These are phyloP conservation scores for Toxicodendron radicans DNA, from an alignment of 345 rosid species.

Conservation along the genomic window DNA sequence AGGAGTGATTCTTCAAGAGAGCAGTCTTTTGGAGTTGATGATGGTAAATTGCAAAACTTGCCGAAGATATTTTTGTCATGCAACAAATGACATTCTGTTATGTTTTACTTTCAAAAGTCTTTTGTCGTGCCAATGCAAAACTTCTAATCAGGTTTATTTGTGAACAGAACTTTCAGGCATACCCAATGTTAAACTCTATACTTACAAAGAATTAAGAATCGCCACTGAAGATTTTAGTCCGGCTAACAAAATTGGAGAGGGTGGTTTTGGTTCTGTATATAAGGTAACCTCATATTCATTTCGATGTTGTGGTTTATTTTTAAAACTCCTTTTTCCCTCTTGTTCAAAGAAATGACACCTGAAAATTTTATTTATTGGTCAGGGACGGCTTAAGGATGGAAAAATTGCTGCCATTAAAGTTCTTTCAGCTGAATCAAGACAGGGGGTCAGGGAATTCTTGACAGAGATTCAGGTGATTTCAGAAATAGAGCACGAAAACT, in stretches of 20 bases:
- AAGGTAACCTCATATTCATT: constrained; percentile 46
- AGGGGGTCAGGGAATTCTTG: constrained; percentile 81
- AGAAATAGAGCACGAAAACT: constrained; percentile 72
- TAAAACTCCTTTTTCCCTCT: constrained; percentile 5
- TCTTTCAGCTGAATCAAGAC: constrained; percentile 90
- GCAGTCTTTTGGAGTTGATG: constrained; percentile 40
- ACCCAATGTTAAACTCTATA: constrained; percentile 51
- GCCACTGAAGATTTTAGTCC: constrained; percentile 76
- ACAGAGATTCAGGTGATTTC: constrained; percentile 85
- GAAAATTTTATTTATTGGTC: constrained; percentile 27
- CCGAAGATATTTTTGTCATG: background rate
- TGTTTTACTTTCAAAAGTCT: background rate
- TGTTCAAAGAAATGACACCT: constrained; percentile 1
- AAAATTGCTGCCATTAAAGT: constrained; percentile 83
- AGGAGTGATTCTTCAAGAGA: constrained; percentile 22
- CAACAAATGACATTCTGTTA: background rate
- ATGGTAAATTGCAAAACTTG: constrained; percentile 45
- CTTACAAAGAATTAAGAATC: constrained; percentile 59
- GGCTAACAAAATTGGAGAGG: constrained; percentile 80
- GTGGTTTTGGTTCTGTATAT: constrained; percentile 93
- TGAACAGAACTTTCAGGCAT: constrained; percentile 53
- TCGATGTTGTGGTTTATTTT: background rate
- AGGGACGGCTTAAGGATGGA: constrained; percentile 88
- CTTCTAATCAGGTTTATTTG: constrained; percentile 22
- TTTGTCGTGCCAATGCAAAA: background rate